Evolutionary conservation across 495 filamentous ascomycete genomes (phyloP), one percentile per base, ranked within the genome.

Genomic region (Physcia stellaris): DNA sequence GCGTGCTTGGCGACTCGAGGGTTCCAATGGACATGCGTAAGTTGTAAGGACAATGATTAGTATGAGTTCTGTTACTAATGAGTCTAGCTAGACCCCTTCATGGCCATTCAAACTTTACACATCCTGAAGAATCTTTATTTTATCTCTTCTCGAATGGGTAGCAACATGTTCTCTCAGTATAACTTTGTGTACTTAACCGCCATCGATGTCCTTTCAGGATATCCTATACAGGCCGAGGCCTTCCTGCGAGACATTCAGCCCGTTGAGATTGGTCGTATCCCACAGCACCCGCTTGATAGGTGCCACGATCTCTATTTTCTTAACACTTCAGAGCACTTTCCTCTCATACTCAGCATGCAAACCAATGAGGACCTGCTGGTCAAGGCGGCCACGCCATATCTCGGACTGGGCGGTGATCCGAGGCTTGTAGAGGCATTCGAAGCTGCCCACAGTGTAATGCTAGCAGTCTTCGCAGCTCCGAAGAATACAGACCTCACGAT

Each of bases 261-360:
- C 39, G 53, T 55, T 32, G 62, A 71, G 45, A 59, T 71, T 19
- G 73, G 74, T 19, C 62, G 63, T 19, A 80, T 94, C 17, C 84
- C 90, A 0, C 48, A 60, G 0, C 78, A 82, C 54, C 81, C 87
- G 1, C 62, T 92, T 12, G 76, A 88, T 47, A 67, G 85, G 32
- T 84, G 73, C 45, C 63, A 85, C 9, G 83, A 93, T 56, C 75
- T 94, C 37, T 98, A 81, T 67, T 96, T 93, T 59, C 71, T 98
- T 30, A 94, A 94, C 53, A 75, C 74, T 2, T 73, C 79, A 10
- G 90, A 98, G 52, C 84, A 94, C 50, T 80, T 96, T 51, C 79
- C 83, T 0, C 58, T 83, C 15, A 59, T 76, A 15, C 58, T 96
- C 6, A 60, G 80, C 0, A 67, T 79, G 2, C 51, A 63, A 6